Evolutionary conservation across 2,329 filamentous ascomycete species (phyloP).

Genomic region (Myrmaecium sp.): DNA sequence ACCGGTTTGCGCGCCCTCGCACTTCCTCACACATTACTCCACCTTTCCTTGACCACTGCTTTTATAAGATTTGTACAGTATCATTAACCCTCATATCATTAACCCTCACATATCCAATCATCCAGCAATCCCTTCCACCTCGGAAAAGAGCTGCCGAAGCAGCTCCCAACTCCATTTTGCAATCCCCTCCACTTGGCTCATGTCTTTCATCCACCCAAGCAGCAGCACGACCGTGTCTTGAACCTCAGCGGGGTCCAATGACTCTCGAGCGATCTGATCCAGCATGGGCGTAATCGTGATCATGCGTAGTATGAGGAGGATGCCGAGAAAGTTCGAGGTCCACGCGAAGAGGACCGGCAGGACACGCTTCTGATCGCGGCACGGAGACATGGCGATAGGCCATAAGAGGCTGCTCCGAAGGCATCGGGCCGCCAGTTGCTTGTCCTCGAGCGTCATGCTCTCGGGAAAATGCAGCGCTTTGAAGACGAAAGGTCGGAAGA

Average conservation of each 20-base stretch:
- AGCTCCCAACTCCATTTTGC: constrained; percentile 37
- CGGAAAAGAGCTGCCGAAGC: constrained; percentile 3
- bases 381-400: constrained; percentile 42
- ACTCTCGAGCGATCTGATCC: constrained; percentile 29
- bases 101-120: no score
- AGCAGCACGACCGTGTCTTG: constrained; percentile 36
- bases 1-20: no score
- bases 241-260: constrained; percentile 30
- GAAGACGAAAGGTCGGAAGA: constrained; percentile 8
- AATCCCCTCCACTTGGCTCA: constrained; percentile 36
- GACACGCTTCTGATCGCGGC: constrained; percentile 39
- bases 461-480: constrained; percentile 30
- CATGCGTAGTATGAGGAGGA: constrained; percentile 39
- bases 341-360: constrained; percentile 44
- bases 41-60: no score
- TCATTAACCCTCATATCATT: no score
- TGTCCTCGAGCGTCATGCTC: constrained; percentile 36
- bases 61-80: no score
- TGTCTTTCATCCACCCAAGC: constrained; percentile 42
- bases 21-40: no score
- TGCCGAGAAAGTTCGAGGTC: constrained; percentile 43
- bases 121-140: no score
- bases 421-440: constrained; percentile 37
- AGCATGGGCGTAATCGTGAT: constrained; percentile 36
- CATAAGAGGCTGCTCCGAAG: constrained; percentile 41